Percentiles rank a stretch among this genome's conserved stretches.
These are phyloP conservation scores for Erythrophleum fordii DNA, from an alignment of 306 rosid species.

Conservation along the genomic window DNA sequence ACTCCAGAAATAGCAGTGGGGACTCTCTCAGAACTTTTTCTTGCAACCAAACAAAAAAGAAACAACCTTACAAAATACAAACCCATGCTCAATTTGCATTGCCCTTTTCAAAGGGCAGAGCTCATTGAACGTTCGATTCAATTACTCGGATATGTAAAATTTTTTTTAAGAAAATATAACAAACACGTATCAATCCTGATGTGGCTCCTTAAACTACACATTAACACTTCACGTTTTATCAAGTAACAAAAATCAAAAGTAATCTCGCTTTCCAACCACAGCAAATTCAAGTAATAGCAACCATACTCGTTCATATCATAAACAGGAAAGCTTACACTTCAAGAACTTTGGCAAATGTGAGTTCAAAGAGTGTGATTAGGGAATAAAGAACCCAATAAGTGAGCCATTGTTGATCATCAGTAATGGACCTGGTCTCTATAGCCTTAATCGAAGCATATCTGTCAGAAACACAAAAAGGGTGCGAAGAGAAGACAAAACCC, in stretches of 20 bases:
- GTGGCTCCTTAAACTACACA: not conserved
- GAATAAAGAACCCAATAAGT: slow-evolving; percentile 97
- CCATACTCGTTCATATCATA: not conserved
- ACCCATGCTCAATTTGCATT: not conserved
- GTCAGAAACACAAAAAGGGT: not conserved
- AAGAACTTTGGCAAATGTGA: slow-evolving; percentile 84
- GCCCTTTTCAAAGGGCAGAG: not conserved
- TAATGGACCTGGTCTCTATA: slow-evolving; percentile 75
- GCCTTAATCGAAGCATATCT: slow-evolving; percentile 90
- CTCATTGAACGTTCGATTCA: not conserved
- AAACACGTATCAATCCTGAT: not conserved
- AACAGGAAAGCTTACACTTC: slow-evolving; percentile 59
- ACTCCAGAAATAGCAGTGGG: not conserved
- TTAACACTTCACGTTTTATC: not conserved
- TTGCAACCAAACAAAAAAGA: not conserved
- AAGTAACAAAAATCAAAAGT: not conserved
- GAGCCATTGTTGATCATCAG: slow-evolving; percentile 95
- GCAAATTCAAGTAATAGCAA: not conserved
- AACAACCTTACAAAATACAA: not conserved
- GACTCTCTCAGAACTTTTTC: not conserved
- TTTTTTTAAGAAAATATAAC: not conserved
- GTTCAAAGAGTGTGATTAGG: slow-evolving; percentile 83
- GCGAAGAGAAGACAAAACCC: slow-evolving; percentile 1
- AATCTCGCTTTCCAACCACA: not conserved
- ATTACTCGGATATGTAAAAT: not conserved